Percentiles rank a stretch among this genome's conserved stretches.
These are phyloP conservation scores for Globisporangium parvum DNA, from an alignment of 352 stramenopile genomes.

Conservation along the genomic window DNA sequence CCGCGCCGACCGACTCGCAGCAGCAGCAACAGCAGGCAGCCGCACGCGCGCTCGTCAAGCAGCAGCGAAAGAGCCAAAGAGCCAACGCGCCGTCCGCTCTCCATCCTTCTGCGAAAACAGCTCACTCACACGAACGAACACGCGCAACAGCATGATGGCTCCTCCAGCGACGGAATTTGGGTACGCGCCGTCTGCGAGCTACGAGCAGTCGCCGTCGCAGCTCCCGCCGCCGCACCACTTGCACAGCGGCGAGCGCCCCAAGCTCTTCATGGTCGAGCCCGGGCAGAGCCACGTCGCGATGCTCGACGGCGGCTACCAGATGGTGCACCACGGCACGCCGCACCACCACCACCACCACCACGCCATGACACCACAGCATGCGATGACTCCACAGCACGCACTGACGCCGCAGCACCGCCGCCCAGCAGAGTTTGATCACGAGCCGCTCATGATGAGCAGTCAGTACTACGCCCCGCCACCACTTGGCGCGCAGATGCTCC, in stretches of 20 bases:
- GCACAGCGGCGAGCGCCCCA: constrained; percentile 47
- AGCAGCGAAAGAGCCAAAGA: no score
- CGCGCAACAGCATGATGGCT: constrained; percentile 7
- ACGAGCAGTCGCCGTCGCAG: constrained; percentile 6
- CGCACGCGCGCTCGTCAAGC: not conserved
- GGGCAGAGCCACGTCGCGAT: constrained; percentile 15
- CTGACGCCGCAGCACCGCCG: constrained; percentile 34
- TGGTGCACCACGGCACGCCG: constrained; percentile 41
- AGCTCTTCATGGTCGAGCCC: constrained; percentile 42
- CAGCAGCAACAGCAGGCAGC: not conserved
- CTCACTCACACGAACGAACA: not conserved
- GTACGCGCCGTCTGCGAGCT: constrained; percentile 7
- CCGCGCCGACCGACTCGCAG: constrained; percentile 6
- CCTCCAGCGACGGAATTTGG: constrained; percentile 10
- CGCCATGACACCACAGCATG: constrained; percentile 36
- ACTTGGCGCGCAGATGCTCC: constrained; percentile 40
- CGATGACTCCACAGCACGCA: constrained; percentile 38
- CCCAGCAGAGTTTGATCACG: constrained; percentile 35
- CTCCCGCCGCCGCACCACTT: constrained; percentile 19
- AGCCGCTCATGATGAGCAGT: constrained; percentile 58
- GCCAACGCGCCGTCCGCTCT: not conserved
- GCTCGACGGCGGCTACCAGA: constrained; percentile 23
- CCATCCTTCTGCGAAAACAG: no score
- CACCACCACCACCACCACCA: constrained; percentile 30
- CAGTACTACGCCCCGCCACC: constrained; percentile 44